A percentile compares a stretch with the other conserved stretches of the same genome.
phyloP scores from a whole-genome alignment of 139 green algal genomes.

The Picochlorum sp. region DNA sequence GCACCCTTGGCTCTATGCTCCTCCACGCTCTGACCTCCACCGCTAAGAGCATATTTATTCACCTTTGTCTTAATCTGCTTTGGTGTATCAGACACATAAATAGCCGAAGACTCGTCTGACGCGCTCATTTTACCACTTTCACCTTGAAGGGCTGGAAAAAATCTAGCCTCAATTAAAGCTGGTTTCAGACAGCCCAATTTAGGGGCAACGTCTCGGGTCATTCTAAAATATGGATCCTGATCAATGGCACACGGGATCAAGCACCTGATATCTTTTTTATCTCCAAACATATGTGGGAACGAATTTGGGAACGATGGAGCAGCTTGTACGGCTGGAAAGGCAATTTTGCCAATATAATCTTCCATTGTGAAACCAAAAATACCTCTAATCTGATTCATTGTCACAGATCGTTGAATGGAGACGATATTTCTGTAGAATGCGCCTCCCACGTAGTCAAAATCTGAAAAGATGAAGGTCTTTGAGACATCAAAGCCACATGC shows the following conservation, averaged over 20 bases:
- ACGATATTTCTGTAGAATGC: constrained; percentile 92
- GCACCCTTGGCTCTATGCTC: constrained; percentile 74
- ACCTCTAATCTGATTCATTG: constrained; percentile 81
- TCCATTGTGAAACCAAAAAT: constrained; percentile 83
- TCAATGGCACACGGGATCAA: constrained; percentile 98
- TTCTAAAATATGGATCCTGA: constrained; percentile 91
- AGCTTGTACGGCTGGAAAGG: constrained; percentile 88
- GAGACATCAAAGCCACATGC: constrained; percentile 91
- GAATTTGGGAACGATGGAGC: constrained; percentile 82
- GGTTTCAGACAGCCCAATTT: constrained; percentile 81
- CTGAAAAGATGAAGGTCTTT: constrained; percentile 96
- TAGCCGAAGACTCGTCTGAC: constrained; percentile 71
- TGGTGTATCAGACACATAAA: constrained; percentile 84
- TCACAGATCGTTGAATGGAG: constrained; percentile 73
- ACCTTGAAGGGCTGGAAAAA: constrained; percentile 84
- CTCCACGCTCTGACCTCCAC: constrained; percentile 77
- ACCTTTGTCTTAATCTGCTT: constrained; percentile 88
- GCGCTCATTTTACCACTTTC: constrained; percentile 96
- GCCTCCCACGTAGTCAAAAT: constrained; percentile 92
- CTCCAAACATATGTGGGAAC: constrained; percentile 95
- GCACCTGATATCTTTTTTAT: constrained; percentile 73
- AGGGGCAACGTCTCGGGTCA: constrained; percentile 86
- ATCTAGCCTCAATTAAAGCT: constrained; percentile 63
- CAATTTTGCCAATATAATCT: constrained; percentile 93
- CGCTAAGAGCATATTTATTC: constrained; percentile 89